Evolutionary conservation across 2,329 filamentous ascomycete species (phyloP).

Genomic region (Epichloe festucae): DNA sequence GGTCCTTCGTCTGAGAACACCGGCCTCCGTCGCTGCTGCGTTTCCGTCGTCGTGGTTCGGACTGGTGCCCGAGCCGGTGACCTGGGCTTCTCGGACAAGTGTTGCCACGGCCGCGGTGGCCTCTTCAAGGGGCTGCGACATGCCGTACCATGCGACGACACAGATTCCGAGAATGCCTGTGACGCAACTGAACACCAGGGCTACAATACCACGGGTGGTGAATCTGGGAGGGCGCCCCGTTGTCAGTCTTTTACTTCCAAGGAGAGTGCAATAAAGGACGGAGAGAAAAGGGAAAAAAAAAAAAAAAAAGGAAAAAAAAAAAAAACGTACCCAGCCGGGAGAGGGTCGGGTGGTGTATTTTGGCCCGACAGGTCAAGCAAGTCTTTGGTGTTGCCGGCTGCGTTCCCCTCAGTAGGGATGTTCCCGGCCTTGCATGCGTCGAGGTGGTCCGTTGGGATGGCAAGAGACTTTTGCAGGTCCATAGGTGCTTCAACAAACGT

Average conservation of each 20-base stretch:
- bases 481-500: slow-evolving; percentile 51
- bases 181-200: slow-evolving; percentile 59
- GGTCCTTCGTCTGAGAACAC: background rate
- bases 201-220: slow-evolving; percentile 57
- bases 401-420: slow-evolving; percentile 51
- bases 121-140: slow-evolving; percentile 10
- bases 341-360: slow-evolving; percentile 36
- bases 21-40: background rate
- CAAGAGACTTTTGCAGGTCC: slow-evolving; percentile 45
- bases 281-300: rapidly evolving
- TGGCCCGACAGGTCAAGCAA: slow-evolving; percentile 50
- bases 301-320: background rate
- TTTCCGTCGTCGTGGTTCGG: background rate
- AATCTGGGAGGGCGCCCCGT: slow-evolving; percentile 32
- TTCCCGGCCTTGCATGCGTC: slow-evolving; percentile 42
- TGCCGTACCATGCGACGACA: slow-evolving; percentile 54
- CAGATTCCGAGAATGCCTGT: slow-evolving; percentile 55
- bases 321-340: slow-evolving; percentile 46
- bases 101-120: background rate
- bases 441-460: slow-evolving; percentile 46
- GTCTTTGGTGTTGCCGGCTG: slow-evolving; percentile 56
- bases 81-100: slow-evolving; percentile 4
- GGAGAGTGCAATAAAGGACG: background rate
- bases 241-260: background rate
- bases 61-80: background rate